Conservation (phyloP, 1,284 basidiomycete genomes). For the Sporisorium scitamineum region DNA sequence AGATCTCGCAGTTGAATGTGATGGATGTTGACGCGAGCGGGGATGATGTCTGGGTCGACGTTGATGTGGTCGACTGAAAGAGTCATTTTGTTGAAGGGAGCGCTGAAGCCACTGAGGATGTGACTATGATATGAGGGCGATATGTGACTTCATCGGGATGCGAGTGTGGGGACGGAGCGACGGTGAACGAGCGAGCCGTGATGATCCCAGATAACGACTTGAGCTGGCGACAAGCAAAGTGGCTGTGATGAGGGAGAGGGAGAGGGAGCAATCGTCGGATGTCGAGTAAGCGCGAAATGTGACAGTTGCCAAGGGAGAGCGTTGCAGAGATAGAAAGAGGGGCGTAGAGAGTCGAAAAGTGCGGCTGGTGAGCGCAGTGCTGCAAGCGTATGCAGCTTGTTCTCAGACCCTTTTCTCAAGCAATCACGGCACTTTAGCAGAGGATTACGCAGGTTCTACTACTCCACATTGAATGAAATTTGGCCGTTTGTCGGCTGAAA, state of each 20-base stretch:
- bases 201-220: too few species aligned
- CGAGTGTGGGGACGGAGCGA: too few species aligned
- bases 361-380: not conserved
- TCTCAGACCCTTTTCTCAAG: slow-evolving; percentile 9
- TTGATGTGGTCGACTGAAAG: slow-evolving; percentile 27
- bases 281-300: not conserved
- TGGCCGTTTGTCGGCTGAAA: not conserved
- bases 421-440: slow-evolving; percentile 22
- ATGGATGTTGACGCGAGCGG: slow-evolving; percentile 53
- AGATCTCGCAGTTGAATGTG: slow-evolving; percentile 60
- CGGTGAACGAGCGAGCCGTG: too few species aligned
- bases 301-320: not conserved
- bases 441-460: slow-evolving; percentile 11
- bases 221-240: not conserved
- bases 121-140: not conserved
- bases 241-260: not conserved
- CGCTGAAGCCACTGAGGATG: not conserved
- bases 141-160: not conserved
- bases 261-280: not conserved
- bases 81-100: slow-evolving; percentile 21
- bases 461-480: slow-evolving; percentile 19
- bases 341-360: not conserved
- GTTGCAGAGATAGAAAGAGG: not conserved
- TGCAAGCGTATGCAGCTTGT: slow-evolving; percentile 23
- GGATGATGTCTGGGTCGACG: slow-evolving; percentile 37